Evolutionary conservation across 108 stramenopile genomes (phyloP), one percentile per base, ranked within the genome.

Genomic region (Mayamaea pseudoterrestris): DNA sequence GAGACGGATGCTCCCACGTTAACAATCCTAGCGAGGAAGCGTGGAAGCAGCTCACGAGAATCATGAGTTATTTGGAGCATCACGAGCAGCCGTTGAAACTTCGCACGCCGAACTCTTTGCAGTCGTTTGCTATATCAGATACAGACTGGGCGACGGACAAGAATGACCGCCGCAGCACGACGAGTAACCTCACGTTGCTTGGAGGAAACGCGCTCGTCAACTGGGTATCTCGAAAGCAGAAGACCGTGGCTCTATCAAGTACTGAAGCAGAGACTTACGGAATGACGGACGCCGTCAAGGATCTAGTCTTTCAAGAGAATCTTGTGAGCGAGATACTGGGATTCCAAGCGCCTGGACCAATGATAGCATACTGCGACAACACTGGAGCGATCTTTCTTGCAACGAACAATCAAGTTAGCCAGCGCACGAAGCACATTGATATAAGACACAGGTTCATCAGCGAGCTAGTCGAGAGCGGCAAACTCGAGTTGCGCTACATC

Each of bases 391-490:
- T 60, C 2, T 60, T 44, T 36, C 43, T 60, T 11, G 28, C 44
- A 42, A 27, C 52, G 43, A 60, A 60, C 22, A 27, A 53, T 21
- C 20, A 27, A 32, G 53, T 60, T 9, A 44, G 59, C 14, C 23
- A 60, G 34, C 7, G 52, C 43, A 60, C 59, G 27, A 60, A 60
- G 24, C 59, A 60, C 42, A 60, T 52, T 25, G 59, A 53, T n/a
- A 37, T 53, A 7, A 5, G 59, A 7, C 27, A 26, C 14, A 18
- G 43, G 4, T 21, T 21, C 26, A 44, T 44, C 8, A 2, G 44
- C 14, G 44, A 44, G 27, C 69, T 5, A 7, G 5, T 21, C 4
- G 8, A 6, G 5, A n/a, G n/a, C n/a, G n/a, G n/a, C n/a, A n/a
- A n/a, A n/a, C n/a, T n/a, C n/a, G n/a, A n/a, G n/a, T 3, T 44